Conservation (phyloP, 306 rosid genomes). For the Quercus suber region DNA sequence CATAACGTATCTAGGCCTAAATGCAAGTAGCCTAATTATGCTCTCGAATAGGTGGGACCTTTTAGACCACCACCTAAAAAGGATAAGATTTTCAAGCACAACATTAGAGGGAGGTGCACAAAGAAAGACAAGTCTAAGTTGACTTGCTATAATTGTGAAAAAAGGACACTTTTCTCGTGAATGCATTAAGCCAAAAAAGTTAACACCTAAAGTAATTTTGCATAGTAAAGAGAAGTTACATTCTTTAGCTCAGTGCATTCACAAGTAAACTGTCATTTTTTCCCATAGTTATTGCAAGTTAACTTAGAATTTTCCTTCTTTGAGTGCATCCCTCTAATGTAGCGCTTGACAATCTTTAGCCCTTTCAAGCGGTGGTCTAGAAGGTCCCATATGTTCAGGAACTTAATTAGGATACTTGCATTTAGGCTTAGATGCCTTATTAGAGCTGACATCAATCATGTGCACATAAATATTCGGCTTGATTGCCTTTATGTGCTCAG, state of each 20-base stretch:
- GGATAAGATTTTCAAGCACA: too few species aligned
- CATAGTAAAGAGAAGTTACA: background rate
- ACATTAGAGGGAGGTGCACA: too few species aligned
- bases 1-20: background rate
- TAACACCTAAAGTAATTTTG: too few species aligned
- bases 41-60: too few species aligned
- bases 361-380: background rate
- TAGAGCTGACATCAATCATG: background rate
- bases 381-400: too few species aligned
- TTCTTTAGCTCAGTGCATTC: background rate
- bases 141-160: too few species aligned
- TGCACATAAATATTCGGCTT: background rate
- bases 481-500: background rate
- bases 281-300: background rate
- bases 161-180: too few species aligned
- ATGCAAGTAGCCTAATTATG: background rate
- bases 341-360: background rate
- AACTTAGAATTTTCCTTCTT: background rate
- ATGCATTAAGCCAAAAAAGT: too few species aligned
- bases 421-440: background rate
- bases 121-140: too few species aligned
- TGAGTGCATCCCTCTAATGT: background rate
- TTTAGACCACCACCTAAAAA: too few species aligned
- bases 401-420: background rate
- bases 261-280: background rate